These are phyloP conservation scores for Dictyostelium citrinum DNA, from an alignment of 78 protist species.

Conservation along the genomic window DNA sequence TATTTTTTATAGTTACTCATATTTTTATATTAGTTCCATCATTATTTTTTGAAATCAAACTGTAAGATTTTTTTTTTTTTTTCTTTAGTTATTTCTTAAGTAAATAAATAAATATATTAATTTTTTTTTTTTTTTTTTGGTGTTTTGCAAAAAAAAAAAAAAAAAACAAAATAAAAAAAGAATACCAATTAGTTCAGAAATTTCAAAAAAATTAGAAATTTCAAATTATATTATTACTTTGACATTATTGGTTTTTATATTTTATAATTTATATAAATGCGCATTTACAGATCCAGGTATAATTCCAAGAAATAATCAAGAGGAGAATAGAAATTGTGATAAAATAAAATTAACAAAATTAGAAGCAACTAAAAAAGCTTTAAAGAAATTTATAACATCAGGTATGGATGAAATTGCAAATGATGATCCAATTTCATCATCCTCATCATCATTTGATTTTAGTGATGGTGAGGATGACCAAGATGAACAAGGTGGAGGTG, in stretches of 20 bases:
- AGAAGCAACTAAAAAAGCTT: neutral
- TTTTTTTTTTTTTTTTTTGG: neutral
- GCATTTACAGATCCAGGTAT: constrained; percentile 15
- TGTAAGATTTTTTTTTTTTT: neutral
- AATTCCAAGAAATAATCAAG: neutral
- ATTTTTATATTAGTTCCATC: neutral
- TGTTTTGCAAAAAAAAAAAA: neutral
- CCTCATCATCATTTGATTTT: neutral
- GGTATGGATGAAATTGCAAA: neutral
- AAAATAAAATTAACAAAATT: neutral
- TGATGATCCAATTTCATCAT: neutral
- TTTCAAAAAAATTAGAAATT: neutral
- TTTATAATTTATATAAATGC: neutral
- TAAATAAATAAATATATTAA: neutral
- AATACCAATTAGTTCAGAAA: neutral
- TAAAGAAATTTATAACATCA: neutral
- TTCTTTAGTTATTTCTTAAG: neutral
- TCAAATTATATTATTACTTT: neutral
- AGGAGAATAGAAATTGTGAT: neutral
- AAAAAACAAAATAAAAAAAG: neutral
- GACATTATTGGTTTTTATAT: neutral
- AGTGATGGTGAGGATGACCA: neutral
- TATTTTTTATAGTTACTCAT: neutral
- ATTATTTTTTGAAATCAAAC: neutral
- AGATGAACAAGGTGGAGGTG: neutral